Evolutionary conservation across 352 stramenopile species (phyloP), one percentile per base, ranked within the genome.

Genomic region (Pythium coloratum): DNA sequence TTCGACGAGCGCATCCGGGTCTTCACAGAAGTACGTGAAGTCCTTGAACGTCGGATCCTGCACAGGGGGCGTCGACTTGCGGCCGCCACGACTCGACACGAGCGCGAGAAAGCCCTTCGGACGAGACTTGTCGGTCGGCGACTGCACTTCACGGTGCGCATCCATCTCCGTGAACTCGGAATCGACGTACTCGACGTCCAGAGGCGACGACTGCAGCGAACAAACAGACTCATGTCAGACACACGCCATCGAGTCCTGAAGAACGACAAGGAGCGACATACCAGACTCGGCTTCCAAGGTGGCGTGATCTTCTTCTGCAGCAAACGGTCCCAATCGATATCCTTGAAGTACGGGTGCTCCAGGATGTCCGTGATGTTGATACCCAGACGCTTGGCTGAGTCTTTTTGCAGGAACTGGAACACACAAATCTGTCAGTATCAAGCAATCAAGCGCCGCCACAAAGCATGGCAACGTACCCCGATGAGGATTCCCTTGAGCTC

Each of bases 41-140:
- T 96, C 88, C 74, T 96, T 96, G 51, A 96, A 96, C 2, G 88
- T 95, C 7, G 88, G 88, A 49, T 96, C 88, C 61, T 96, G 88
- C 55, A 91, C 80, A 0, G 86, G 86, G n/a, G 85, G 80, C 8
- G 86, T 81, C 40, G 82, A 60, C 65, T 96, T 96, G 24, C 83
- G 82, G 18, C 64, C 82, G 30, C 72, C 69, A 33, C 86, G 86
- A 38, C 77, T 94, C 1, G 82, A 88, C 6, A 94, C 84, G 0
- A 94, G 72, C 32, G 88, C 92, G 47, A 96, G 76, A 53, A 96
- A 93, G 13, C 86, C 84, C 75, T 95, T 95, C 8, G 86, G 88
- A 26, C 84, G 84, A 5, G 78, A 88, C 62, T 93, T 92, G 64
- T 96, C 88, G 8, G 86, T 96, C 3, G 88, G 88, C 0, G 86